Evolutionary conservation across 352 stramenopile genomes (phyloP).

Genomic region (Peronospora farinosa): DNA sequence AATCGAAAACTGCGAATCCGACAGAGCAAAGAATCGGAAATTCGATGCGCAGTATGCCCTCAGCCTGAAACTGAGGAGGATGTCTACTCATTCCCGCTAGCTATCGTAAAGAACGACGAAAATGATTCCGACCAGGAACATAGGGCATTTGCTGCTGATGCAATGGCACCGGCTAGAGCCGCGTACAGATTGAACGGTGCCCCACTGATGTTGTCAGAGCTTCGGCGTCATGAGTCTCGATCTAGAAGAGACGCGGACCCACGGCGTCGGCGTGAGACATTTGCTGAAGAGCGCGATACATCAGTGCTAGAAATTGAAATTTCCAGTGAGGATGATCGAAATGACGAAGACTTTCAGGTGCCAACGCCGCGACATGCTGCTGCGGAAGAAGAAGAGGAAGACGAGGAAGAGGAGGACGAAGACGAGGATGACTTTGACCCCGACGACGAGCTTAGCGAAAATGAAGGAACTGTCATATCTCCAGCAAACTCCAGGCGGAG

Average conservation of each 20-base stretch:
- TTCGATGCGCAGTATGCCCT: constrained; percentile 52
- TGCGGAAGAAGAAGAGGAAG: constrained; percentile 44
- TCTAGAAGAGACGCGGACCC: constrained; percentile 19
- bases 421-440: constrained; percentile 43
- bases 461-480: constrained; percentile 32
- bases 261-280: constrained; percentile 28
- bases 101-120: constrained; percentile 27
- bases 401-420: constrained; percentile 56
- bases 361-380: constrained; percentile 42
- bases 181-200: constrained; percentile 71
- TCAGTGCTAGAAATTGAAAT: constrained; percentile 81
- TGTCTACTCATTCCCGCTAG: constrained; percentile 45
- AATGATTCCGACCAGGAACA: constrained; percentile 3
- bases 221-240: constrained; percentile 34
- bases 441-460: constrained; percentile 49
- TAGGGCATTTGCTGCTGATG: constrained; percentile 13
- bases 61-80: constrained; percentile 37
- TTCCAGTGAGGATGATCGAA: constrained; percentile 81
- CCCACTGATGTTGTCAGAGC: constrained; percentile 62
- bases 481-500: constrained; percentile 36
- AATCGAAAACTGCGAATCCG: constrained; percentile 58
- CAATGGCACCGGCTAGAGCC: constrained; percentile 28
- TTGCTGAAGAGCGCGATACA: constrained; percentile 74
- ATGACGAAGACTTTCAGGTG: constrained; percentile 82
- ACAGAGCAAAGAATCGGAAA: constrained; percentile 63